Percentiles rank a stretch among this genome's conserved stretches.
phyloP scores from a whole-genome alignment of 768 basidiomycete genomes.

The Naematelia encephala region DNA sequence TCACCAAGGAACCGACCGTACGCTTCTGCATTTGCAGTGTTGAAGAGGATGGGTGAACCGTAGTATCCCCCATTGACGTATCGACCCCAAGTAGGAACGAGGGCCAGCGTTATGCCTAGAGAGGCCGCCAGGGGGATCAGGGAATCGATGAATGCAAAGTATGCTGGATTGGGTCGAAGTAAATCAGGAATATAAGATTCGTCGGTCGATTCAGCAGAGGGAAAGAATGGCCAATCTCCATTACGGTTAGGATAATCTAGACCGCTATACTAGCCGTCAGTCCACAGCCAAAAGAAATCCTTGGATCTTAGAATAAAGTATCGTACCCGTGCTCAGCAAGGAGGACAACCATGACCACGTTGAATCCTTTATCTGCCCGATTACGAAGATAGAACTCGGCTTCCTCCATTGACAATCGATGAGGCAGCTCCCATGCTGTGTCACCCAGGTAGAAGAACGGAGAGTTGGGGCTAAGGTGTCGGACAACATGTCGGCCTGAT shows the following conservation, averaged over 20 bases:
- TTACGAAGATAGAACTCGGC: constrained; percentile 3
- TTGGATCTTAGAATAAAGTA: too few species aligned
- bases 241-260: constrained; percentile 18
- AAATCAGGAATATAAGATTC: constrained; percentile 11
- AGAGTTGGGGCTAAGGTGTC: background rate
- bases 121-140: constrained; percentile 6
- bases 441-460: constrained; percentile 11
- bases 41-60: constrained; percentile 13
- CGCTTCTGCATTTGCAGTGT: constrained; percentile 9
- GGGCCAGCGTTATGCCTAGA: constrained; percentile 15
- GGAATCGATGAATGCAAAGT: constrained; percentile 20
- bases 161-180: constrained; percentile 14
- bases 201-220: background rate
- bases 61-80: constrained; percentile 23
- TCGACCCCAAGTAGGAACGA: constrained; percentile 21
- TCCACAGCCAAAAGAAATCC: background rate
- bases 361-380: constrained; percentile 12
- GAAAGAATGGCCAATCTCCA: constrained; percentile 19
- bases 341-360: constrained; percentile 9
- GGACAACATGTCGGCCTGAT: background rate
- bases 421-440: constrained; percentile 14
- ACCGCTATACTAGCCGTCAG: background rate
- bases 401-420: constrained; percentile 8
- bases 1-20: constrained; percentile 20
- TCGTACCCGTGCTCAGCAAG: constrained; percentile 12